Conservation (phyloP, 148 eudicot species). For the Silene latifolia region DNA sequence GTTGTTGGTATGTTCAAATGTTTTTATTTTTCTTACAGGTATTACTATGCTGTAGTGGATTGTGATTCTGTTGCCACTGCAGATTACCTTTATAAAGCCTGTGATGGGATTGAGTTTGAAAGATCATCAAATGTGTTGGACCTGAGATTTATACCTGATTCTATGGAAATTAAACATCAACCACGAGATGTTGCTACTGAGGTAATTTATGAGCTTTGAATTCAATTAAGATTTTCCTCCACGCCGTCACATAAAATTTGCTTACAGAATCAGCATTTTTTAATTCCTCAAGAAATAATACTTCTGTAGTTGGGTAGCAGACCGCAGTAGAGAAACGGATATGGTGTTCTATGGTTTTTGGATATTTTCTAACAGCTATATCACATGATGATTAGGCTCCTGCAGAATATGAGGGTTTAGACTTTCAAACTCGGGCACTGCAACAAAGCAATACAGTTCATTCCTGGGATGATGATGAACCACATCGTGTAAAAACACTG, state of each 20-base stretch:
- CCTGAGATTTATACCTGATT: conserved; percentile 88
- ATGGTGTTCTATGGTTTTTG: neutral
- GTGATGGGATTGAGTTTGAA: conserved; percentile 92
- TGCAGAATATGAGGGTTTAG: conserved; percentile 63
- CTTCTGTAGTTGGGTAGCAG: neutral
- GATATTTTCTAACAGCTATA: neutral
- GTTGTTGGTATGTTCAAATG: neutral
- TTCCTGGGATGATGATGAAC: conserved; percentile 98
- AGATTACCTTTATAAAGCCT: conserved; percentile 73
- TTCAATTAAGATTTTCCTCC: no score
- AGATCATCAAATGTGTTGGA: conserved; percentile 90
- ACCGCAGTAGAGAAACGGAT: neutral
- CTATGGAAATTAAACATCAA: conserved; percentile 76
- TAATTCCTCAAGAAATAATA: neutral
- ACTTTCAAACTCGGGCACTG: conserved; percentile 78
- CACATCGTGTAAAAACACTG: conserved; percentile 65
- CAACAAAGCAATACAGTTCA: conserved; percentile 70
- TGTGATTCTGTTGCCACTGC: conserved; percentile 92
- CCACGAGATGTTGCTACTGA: conserved; percentile 90
- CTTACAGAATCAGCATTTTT: neutral
- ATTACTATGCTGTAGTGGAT: conserved; percentile 91
- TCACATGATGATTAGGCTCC: conserved; percentile 47
- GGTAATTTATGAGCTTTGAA: conserved; percentile 38
- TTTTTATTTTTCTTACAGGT: conserved; percentile 39
- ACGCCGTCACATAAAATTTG: neutral